Evolutionary conservation across 805 yeast species (phyloP).

Genomic region (Lipomyces sp.): DNA sequence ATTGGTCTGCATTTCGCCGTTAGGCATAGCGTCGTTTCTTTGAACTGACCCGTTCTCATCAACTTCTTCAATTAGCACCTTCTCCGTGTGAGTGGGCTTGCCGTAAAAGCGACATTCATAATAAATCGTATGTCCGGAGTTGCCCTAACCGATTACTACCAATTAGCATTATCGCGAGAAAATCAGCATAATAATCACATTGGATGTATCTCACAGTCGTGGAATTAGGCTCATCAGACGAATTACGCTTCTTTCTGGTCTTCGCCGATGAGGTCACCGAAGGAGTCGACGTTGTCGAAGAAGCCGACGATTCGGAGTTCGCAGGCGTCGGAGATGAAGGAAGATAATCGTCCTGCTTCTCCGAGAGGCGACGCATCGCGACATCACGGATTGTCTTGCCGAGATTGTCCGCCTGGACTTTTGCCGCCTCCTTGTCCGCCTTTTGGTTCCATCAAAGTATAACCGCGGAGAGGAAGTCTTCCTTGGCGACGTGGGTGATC

Average conservation of each 20-base stretch:
- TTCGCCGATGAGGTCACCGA: background rate
- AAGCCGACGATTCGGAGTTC: background rate
- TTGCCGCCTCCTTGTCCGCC: background rate
- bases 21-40: too few species aligned
- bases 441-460: background rate
- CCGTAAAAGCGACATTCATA: too few species aligned
- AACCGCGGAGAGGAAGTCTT: conserved; percentile 7
- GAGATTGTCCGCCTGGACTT: conserved; percentile 1
- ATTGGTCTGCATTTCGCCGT: background rate
- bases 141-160: too few species aligned
- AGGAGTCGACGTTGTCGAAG: background rate
- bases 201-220: too few species aligned
- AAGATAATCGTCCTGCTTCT: conserved; percentile 4
- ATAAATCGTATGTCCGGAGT: too few species aligned
- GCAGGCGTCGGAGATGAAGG: background rate
- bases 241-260: background rate
- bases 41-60: too few species aligned
- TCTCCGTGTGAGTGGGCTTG: too few species aligned
- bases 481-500: background rate
- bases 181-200: too few species aligned
- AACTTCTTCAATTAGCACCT: too few species aligned
- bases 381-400: background rate
- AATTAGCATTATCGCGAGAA: too few species aligned
- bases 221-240: background rate
- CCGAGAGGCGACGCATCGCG: background rate